Evolutionary conservation across 306 rosid species (phyloP).

Genomic region (Vigna hirtella): DNA sequence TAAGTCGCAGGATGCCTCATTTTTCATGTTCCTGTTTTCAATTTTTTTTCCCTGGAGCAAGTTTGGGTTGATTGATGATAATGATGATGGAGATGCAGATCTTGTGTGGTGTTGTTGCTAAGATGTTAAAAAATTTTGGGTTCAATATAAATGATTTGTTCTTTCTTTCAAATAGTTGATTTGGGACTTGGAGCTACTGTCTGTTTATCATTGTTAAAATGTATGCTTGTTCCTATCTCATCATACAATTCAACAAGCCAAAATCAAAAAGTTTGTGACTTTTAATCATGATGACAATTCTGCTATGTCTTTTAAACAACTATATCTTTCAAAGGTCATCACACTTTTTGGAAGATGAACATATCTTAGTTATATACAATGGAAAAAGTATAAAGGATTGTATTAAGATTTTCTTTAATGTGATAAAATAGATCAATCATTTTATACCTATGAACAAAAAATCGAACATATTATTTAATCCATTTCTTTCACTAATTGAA

Average conservation of each 20-base stretch:
- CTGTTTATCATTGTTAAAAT: conserved; percentile 1
- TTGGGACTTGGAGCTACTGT: not conserved
- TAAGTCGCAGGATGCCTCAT: conserved; percentile 24
- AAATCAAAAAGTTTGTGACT: not conserved
- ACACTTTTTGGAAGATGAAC: no score
- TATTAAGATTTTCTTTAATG: no score
- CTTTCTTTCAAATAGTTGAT: not conserved
- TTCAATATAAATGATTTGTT: conserved; percentile 33
- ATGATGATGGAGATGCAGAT: conserved; percentile 42
- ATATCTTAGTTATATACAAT: no score
- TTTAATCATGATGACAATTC: not conserved
- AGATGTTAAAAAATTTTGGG: conserved; percentile 46
- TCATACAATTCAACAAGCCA: not conserved
- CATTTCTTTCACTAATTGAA: no score
- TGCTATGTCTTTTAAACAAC: not conserved
- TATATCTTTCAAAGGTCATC: no score
- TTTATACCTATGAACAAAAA: no score
- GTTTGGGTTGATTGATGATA: conserved; percentile 40
- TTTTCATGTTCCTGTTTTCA: not conserved
- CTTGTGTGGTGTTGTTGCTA: conserved; percentile 41
- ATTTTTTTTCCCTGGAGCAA: not conserved
- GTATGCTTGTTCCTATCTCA: not conserved
- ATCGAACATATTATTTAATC: no score
- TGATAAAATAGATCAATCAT: no score
- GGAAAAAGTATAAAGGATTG: no score